These are phyloP conservation scores for Onygenales sp. DNA, from an alignment of 2,329 filamentous ascomycete genomes.

Conservation along the genomic window DNA sequence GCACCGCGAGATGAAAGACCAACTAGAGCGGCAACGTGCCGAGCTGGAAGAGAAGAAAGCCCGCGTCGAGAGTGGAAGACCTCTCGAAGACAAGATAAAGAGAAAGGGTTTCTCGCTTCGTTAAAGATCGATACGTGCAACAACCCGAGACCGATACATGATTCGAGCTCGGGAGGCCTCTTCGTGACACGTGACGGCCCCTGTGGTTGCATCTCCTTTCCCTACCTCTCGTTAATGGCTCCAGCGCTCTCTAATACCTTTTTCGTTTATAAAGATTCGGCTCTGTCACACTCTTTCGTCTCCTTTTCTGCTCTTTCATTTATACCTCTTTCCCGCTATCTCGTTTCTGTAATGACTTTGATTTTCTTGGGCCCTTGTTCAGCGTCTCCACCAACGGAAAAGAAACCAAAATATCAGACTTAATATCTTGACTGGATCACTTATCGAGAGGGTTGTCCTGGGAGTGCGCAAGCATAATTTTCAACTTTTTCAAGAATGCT, in stretches of 20 bases:
- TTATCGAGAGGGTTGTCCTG: neutral
- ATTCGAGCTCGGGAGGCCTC: neutral
- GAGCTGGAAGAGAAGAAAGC: slow-evolving; percentile 98
- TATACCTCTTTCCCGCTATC: slow-evolving; percentile 1
- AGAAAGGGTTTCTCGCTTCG: slow-evolving; percentile 99
- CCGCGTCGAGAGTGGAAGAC: slow-evolving; percentile 87
- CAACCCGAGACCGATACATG: neutral
- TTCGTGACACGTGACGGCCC: neutral
- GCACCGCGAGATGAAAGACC: slow-evolving; percentile 99
- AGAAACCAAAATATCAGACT: slow-evolving; percentile 17
- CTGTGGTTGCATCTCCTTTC: neutral
- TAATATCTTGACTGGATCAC: slow-evolving; percentile 12
- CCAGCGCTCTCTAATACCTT: slow-evolving; percentile 13
- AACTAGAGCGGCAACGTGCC: slow-evolving; percentile 85
- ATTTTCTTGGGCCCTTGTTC: slow-evolving; percentile 2
- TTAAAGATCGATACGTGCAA: slow-evolving; percentile 41
- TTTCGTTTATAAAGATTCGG: slow-evolving; percentile 15
- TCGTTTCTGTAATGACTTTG: slow-evolving; percentile 10
- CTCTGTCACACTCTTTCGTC: slow-evolving; percentile 25
- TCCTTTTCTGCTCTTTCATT: slow-evolving; percentile 8
- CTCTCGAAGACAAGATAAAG: slow-evolving; percentile 95
- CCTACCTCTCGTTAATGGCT: slow-evolving; percentile 6
- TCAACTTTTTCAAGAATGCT: neutral
- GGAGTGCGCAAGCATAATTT: neutral
- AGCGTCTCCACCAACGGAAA: slow-evolving; percentile 4